phyloP scores from a whole-genome alignment of 2,329 filamentous ascomycete genomes.

The Verticillium albo-atrum region DNA sequence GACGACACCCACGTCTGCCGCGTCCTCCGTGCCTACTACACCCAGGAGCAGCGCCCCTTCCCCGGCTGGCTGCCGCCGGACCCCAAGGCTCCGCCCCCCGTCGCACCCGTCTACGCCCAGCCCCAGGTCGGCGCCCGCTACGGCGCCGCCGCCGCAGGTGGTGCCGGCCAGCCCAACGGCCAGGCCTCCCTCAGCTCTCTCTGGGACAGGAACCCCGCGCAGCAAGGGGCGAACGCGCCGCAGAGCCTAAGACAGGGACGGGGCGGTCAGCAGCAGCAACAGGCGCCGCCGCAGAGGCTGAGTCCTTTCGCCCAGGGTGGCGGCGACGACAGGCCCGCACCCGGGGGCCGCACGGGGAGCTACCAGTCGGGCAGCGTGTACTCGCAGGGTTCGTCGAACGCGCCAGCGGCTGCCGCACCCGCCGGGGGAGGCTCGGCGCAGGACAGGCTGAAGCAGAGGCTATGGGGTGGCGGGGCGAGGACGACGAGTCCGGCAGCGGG shows the following conservation, averaged over 20 bases:
- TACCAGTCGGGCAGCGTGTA: conserved; percentile 53
- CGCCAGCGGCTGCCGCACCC: conserved; percentile 26
- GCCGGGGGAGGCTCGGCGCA: conserved; percentile 59
- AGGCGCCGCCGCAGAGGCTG: conserved; percentile 20
- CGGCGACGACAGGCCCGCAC: conserved; percentile 53
- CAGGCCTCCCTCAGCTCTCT: conserved; percentile 43
- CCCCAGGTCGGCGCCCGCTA: conserved; percentile 49
- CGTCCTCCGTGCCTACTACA: conserved; percentile 89
- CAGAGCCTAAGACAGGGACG: conserved; percentile 43
- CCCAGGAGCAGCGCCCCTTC: conserved; percentile 75
- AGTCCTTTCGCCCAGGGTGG: conserved; percentile 24
- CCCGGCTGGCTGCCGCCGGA: conserved; percentile 87
- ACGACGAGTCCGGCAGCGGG: conserved; percentile 48
- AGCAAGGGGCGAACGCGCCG: conserved; percentile 27
- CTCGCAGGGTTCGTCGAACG: conserved; percentile 22
- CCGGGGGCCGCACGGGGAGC: conserved; percentile 69
- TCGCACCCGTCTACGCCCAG: conserved; percentile 47
- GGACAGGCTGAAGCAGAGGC: conserved; percentile 73
- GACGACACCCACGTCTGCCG: conserved; percentile 95
- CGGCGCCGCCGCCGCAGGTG: conserved; percentile 29
- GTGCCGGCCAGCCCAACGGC: conserved; percentile 28
- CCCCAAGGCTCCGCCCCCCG: conserved; percentile 65
- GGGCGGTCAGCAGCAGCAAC: conserved; percentile 8
- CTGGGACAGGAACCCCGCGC: conserved; percentile 46
- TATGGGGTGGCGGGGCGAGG: conserved; percentile 64